Conservation (phyloP, 2,329 filamentous ascomycete species). For the Passalora sequoiae region DNA sequence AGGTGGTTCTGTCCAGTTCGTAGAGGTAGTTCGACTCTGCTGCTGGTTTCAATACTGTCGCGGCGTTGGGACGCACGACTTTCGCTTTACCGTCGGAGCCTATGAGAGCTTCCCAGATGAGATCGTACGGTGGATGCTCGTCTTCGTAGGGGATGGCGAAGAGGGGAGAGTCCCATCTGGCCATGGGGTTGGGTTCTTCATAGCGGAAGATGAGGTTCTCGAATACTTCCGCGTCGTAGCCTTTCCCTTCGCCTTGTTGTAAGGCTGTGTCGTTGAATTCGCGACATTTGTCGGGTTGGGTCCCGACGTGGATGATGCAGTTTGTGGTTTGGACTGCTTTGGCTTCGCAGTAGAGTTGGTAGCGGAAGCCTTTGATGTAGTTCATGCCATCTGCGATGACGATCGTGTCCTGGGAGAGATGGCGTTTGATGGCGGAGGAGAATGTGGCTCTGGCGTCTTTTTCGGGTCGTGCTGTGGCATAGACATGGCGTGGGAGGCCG, state of each 20-base stretch:
- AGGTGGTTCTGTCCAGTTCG: constrained; percentile 71
- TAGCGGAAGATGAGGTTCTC: constrained; percentile 77
- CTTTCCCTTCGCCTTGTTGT: constrained; percentile 26
- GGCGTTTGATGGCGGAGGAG: constrained; percentile 72
- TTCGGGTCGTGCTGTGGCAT: constrained; percentile 71
- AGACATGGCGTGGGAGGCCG: constrained; percentile 64
- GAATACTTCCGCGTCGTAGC: constrained; percentile 59
- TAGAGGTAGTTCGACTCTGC: constrained; percentile 69
- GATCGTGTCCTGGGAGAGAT: constrained; percentile 65
- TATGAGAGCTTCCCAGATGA: constrained; percentile 68
- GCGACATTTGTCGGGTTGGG: constrained; percentile 51
- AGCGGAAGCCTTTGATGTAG: constrained; percentile 87
- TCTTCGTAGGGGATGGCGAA: constrained; percentile 78
- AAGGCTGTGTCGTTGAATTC: constrained; percentile 55
- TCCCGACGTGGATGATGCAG: constrained; percentile 64
- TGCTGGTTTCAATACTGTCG: constrained; percentile 63
- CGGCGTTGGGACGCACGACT: constrained; percentile 66
- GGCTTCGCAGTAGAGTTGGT: constrained; percentile 79
- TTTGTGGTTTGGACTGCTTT: constrained; percentile 72
- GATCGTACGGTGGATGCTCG: constrained; percentile 59
- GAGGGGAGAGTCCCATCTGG: constrained; percentile 75
- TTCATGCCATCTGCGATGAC: constrained; percentile 76
- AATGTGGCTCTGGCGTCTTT: constrained; percentile 75
- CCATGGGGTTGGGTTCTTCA: constrained; percentile 82
- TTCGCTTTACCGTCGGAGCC: constrained; percentile 59